phyloP scores from a whole-genome alignment of 1,284 basidiomycete genomes.

The Cutaneotrichosporon curvatum region DNA sequence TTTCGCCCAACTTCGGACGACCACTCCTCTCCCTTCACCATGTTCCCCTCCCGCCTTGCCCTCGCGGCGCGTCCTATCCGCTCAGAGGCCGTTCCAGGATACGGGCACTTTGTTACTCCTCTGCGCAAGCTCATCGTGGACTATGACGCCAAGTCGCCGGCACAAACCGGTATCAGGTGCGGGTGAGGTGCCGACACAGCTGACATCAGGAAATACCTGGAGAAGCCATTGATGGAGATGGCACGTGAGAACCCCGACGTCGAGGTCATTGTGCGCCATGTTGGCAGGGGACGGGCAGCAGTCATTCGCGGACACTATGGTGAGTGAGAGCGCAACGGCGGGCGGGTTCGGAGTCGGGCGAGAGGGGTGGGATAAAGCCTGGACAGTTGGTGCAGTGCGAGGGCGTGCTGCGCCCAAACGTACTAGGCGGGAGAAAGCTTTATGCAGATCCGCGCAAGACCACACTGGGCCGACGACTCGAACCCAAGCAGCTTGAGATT shows the following conservation, averaged over 20 bases:
- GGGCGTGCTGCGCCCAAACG: no score
- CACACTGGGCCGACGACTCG: no score
- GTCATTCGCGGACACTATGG: conserved; percentile 47
- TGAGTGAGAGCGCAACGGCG: conserved; percentile 28
- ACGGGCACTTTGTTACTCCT: conserved; percentile 40
- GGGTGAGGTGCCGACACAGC: conserved; percentile 4
- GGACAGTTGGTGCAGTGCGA: no score
- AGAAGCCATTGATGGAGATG: conserved; percentile 17
- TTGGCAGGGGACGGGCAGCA: conserved; percentile 43
- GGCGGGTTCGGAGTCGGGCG: not conserved
- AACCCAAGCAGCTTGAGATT: no score
- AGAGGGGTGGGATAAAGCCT: no score
- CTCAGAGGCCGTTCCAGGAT: conserved; percentile 38
- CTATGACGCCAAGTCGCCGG: conserved; percentile 36
- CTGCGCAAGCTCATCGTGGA: conserved; percentile 43
- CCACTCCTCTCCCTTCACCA: not conserved
- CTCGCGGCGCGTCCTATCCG: conserved; percentile 7
- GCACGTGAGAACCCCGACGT: conserved; percentile 45
- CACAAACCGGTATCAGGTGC: conserved; percentile 38
- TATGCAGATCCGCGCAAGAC: no score
- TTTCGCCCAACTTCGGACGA: not conserved
- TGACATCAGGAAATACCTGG: conserved; percentile 15
- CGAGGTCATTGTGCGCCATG: conserved; percentile 45
- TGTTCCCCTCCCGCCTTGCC: not conserved
- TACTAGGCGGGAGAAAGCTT: no score